These are phyloP conservation scores for Penicillium daleae DNA, from an alignment of 495 filamentous ascomycete genomes.

Conservation along the genomic window DNA sequence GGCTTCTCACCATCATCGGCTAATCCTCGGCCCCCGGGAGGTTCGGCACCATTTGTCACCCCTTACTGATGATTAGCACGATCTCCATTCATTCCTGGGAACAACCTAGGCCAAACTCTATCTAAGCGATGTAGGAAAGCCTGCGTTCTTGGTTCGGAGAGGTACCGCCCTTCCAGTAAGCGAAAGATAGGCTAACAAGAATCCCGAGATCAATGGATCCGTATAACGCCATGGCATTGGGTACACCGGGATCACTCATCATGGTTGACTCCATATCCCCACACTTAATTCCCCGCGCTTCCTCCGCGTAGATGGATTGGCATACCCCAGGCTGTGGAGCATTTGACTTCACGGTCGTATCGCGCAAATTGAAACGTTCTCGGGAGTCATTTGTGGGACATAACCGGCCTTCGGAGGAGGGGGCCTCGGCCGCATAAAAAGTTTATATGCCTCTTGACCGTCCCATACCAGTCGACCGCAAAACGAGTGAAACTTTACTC, in stretches of 20 bases:
- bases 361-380: neutral
- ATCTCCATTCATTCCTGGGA: neutral
- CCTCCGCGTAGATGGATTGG: neutral
- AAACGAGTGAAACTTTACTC: neutral
- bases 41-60: neutral
- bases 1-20: neutral
- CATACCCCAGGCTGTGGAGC: neutral
- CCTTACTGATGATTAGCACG: neutral
- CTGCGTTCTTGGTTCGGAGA: neutral
- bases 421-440: neutral
- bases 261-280: neutral
- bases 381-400: neutral
- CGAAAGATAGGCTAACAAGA: neutral
- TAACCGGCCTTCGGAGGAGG: neutral
- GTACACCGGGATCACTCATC: neutral
- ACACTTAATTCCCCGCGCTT: neutral
- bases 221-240: neutral
- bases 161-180: neutral
- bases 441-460: neutral
- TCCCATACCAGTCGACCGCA: neutral
- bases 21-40: neutral
- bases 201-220: neutral
- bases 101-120: neutral
- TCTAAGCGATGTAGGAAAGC: neutral
- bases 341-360: neutral